Conservation (phyloP, 805 yeast species). For the Candida ipomoeae region DNA sequence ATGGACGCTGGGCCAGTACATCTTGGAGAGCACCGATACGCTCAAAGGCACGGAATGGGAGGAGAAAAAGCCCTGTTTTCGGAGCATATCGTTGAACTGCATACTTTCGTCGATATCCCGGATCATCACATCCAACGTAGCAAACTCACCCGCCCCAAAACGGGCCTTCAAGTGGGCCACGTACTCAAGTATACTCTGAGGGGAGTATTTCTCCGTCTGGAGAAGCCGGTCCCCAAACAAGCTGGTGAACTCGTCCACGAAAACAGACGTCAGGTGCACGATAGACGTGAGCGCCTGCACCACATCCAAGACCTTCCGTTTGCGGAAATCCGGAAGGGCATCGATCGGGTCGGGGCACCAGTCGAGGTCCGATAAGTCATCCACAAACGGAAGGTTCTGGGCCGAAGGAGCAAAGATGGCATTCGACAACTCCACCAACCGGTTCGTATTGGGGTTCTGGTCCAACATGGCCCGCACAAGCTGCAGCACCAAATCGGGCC, state of each 20-base stretch:
- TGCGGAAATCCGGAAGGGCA: constrained; percentile 80
- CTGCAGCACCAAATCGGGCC: constrained; percentile 67
- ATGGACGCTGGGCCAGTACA: constrained; percentile 74
- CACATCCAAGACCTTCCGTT: constrained; percentile 57
- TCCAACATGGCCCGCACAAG: constrained; percentile 70
- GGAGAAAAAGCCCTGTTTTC: background rate
- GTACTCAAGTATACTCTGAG: constrained; percentile 36
- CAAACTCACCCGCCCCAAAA: constrained; percentile 65
- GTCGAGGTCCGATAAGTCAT: constrained; percentile 44
- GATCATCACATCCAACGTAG: constrained; percentile 79
- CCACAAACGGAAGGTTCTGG: constrained; percentile 18
- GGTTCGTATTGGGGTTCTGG: constrained; percentile 32
- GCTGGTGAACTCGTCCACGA: constrained; percentile 60
- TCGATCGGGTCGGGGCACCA: constrained; percentile 90
- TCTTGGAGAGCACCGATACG: constrained; percentile 58
- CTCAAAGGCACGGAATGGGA: background rate
- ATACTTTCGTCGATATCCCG: constrained; percentile 61
- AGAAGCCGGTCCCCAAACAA: constrained; percentile 58
- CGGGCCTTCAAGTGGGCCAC: constrained; percentile 55
- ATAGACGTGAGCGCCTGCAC: constrained; percentile 69
- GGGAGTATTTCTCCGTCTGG: constrained; percentile 35
- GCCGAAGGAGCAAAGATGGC: constrained; percentile 39
- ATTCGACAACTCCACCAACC: constrained; percentile 49
- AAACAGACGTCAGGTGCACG: constrained; percentile 63
- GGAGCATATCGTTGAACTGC: constrained; percentile 41